A percentile compares a stretch with the other conserved stretches of the same genome.
Conservation (phyloP, 768 basidiomycete genomes). For the Gymnopilus junonius region DNA sequence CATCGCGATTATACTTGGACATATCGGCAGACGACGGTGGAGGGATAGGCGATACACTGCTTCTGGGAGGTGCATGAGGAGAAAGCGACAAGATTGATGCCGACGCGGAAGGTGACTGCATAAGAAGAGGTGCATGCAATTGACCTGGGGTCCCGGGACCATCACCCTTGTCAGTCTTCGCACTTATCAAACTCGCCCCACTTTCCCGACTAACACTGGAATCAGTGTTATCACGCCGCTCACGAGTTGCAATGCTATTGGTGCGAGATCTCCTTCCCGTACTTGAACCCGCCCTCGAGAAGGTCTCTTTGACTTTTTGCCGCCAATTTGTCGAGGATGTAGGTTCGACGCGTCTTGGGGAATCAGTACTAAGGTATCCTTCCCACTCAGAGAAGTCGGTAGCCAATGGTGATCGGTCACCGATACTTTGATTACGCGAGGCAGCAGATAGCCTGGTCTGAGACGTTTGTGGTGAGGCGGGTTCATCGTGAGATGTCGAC, state of each 20-base stretch:
- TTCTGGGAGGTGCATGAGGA: conserved; percentile 56
- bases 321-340: conserved; percentile 62
- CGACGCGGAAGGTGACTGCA: conserved; percentile 69
- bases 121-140: conserved; percentile 48
- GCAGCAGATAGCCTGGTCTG: conserved; percentile 66
- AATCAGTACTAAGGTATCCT: conserved; percentile 45
- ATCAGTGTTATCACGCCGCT: conserved; percentile 70
- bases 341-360: conserved; percentile 62
- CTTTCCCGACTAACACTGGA: conserved; percentile 79
- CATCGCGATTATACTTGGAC: conserved; percentile 68
- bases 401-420: conserved; percentile 60
- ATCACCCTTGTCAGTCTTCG: conserved; percentile 60
- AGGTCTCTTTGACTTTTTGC: conserved; percentile 72
- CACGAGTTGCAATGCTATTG: conserved; percentile 73
- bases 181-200: conserved; percentile 68
- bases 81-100: conserved; percentile 70
- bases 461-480: conserved; percentile 58
- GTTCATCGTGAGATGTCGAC: conserved; percentile 46
- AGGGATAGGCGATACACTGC: conserved; percentile 79
- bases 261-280: conserved; percentile 78
- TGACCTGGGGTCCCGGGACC: conserved; percentile 38
- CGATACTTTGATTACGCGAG: conserved; percentile 53
- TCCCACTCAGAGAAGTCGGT: conserved; percentile 58
- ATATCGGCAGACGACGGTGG: conserved; percentile 72
- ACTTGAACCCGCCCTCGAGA: conserved; percentile 67